Base-by-base conservation (phyloP, 2,329 filamentous ascomycete species). In the Cordyceps tenuipes region DNA sequence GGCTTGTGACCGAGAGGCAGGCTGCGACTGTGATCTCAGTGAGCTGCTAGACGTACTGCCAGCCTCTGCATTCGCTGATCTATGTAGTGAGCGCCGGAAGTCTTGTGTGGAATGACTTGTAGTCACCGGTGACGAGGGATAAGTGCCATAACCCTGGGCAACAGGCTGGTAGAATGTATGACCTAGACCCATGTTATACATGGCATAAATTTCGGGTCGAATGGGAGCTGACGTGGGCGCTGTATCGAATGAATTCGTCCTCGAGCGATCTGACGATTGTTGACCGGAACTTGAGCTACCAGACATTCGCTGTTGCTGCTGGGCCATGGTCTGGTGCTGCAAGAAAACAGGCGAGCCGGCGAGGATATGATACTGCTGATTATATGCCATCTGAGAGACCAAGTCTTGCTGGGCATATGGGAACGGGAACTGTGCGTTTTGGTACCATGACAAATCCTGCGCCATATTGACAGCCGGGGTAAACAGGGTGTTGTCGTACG, bases 11-110 rank as follows among this genome's bases (percentile, higher is more conserved):
- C 82, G 76, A 39, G 82, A 79, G 3, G 84, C 83, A 26, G 84
- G 84, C 68, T 87, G 84, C n/a, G 84, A 87, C 68, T 87, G 84
- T 29, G 84, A 87, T 63, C 84, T 78, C 62, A 85, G 69, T n/a
- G 82, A 75, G 64, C 83, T 82, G 59, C 76, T 81, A 29, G 82
- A 76, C 56, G 77, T 71, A 19, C 73, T 67, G 10, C 76, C 76
- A 15, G 77, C 69, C 41, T 85, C 82, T 26, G 76, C 79, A 17
- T 77, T 73, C 26, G 75, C 71, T 1, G 82, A 80, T 66, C 84
- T 76, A 64, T 86, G 82, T 58, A 83, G 71, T 51, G 81, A 78
- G 56, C 83, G 77, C 63, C 84, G 78, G 64, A 80, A 81, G 62
- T 87, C 84, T 34, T 81, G 73, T 8, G 70, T 69, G 8, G 71